Conservation (phyloP, 2,329 filamentous ascomycete species). For the Lecanicillium sp. region DNA sequence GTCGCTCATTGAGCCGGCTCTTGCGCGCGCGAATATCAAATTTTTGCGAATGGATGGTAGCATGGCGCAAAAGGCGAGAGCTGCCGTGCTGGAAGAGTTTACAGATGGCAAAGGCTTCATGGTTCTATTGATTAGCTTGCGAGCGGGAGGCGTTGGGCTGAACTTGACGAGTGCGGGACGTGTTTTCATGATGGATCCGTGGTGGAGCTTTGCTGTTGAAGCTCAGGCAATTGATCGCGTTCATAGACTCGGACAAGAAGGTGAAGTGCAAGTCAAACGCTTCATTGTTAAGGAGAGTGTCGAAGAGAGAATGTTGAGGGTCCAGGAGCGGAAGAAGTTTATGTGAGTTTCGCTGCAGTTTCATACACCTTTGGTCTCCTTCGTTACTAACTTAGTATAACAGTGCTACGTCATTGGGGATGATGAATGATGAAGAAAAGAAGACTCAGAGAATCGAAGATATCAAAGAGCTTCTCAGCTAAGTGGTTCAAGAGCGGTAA, state of each 20-base stretch:
- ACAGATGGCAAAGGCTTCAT: conserved; percentile 49
- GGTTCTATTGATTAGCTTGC: conserved; percentile 74
- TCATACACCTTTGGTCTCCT: conserved; percentile 5
- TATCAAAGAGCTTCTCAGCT: conserved; percentile 80
- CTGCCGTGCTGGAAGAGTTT: conserved; percentile 71
- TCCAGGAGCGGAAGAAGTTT: conserved; percentile 95
- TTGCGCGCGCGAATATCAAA: conserved; percentile 61
- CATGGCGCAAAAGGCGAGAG: conserved; percentile 78
- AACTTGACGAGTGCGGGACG: conserved; percentile 83
- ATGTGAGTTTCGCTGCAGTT: conserved; percentile 60
- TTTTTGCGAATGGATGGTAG: conserved; percentile 87
- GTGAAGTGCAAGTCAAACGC: conserved; percentile 75
- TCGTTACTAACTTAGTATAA: conserved; percentile 14
- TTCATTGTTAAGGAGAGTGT: conserved; percentile 90
- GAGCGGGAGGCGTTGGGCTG: conserved; percentile 86
- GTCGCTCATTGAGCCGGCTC: conserved; percentile 77
- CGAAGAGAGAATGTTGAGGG: conserved; percentile 86
- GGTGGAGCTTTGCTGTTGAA: conserved; percentile 98
- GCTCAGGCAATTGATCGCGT: conserved; percentile 96
- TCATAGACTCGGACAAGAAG: conserved; percentile 89
- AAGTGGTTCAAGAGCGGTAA: conserved; percentile 10
- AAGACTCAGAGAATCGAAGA: conserved; percentile 85
- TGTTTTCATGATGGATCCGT: conserved; percentile 99
- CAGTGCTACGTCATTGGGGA: conserved; percentile 86
- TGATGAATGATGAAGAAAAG: conserved; percentile 94